These are phyloP conservation scores for Phytopythium ostracodes DNA, from an alignment of 352 stramenopile genomes.

Conservation along the genomic window DNA sequence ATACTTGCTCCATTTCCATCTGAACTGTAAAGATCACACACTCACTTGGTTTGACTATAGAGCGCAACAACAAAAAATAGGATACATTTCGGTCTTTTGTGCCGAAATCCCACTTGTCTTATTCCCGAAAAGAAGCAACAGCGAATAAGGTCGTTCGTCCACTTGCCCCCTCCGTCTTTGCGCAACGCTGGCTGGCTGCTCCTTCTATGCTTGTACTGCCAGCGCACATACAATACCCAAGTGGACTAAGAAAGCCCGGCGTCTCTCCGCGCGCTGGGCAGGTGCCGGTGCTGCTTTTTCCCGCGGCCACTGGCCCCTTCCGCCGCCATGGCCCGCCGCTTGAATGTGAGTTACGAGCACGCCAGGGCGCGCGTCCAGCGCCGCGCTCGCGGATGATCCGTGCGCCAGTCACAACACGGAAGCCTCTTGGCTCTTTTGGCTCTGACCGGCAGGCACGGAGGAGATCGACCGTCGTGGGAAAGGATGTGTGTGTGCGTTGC, in stretches of 20 bases:
- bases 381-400: not conserved
- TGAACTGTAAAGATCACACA: too few relatives aligned
- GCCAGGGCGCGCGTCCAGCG: conserved; percentile 1
- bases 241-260: not conserved
- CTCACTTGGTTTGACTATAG: too few relatives aligned
- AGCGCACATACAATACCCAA: too few relatives aligned
- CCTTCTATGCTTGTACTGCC: not conserved
- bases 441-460: too few relatives aligned
- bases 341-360: not conserved
- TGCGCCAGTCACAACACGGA: not conserved
- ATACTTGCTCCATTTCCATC: not conserved
- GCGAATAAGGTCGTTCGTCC: not conserved
- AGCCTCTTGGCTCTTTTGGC: not conserved
- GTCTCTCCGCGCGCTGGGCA: too few relatives aligned
- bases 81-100: too few relatives aligned
- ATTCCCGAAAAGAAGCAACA: not conserved
- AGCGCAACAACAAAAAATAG: too few relatives aligned
- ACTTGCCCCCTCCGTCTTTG: not conserved
- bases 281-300: not conserved
- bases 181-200: not conserved
- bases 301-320: conserved; percentile 6
- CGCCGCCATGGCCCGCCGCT: conserved; percentile 7
- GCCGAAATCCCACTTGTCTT: not conserved
- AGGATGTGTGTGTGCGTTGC: not conserved
- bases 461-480: too few relatives aligned